Percentiles rank a stretch among this genome's conserved stretches.
Conservation (phyloP, 768 basidiomycete species). For the Pleurotus citrinopileatus region DNA sequence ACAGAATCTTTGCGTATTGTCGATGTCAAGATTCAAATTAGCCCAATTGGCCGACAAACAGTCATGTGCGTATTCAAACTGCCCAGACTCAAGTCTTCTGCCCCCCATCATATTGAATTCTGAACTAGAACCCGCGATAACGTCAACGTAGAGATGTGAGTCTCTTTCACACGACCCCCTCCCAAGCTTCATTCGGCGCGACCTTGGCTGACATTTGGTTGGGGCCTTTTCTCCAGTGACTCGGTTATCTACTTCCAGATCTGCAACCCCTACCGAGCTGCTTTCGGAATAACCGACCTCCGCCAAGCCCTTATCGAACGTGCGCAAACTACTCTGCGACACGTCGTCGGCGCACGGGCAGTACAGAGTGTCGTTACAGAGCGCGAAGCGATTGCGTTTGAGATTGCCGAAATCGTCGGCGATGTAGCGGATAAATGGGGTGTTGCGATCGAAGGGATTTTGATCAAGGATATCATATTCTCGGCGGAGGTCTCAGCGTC, state of each 20-base stretch:
- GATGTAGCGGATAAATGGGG: constrained; percentile 96
- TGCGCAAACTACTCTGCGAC: constrained; percentile 93
- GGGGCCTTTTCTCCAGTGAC: constrained; percentile 47
- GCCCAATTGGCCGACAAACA: constrained; percentile 77
- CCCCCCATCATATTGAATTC: neutral
- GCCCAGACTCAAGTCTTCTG: constrained; percentile 1
- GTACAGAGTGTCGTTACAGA: constrained; percentile 97
- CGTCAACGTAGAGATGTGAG: constrained; percentile 72
- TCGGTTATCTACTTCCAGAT: constrained; percentile 95
- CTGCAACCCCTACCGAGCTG: constrained; percentile 86
- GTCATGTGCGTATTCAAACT: constrained; percentile 66
- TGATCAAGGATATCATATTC: constrained; percentile 95
- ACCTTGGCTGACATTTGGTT: neutral
- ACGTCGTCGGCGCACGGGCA: constrained; percentile 91
- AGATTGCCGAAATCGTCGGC: constrained; percentile 95
- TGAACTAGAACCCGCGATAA: constrained; percentile 73
- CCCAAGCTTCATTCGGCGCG: neutral
- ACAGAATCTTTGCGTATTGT: constrained; percentile 84
- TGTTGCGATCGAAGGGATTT: constrained; percentile 93
- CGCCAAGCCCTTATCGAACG: constrained; percentile 82
- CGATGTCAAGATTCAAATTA: constrained; percentile 96
- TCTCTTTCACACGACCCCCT: neutral
- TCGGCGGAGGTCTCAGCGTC: constrained; percentile 86
- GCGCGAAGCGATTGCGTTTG: constrained; percentile 93
- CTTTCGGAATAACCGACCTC: constrained; percentile 90